Percentiles rank a stretch among this genome's conserved stretches.
Evolutionary conservation across 2,329 filamentous ascomycete genomes (phyloP).

Genomic region (Curvularia sp.): DNA sequence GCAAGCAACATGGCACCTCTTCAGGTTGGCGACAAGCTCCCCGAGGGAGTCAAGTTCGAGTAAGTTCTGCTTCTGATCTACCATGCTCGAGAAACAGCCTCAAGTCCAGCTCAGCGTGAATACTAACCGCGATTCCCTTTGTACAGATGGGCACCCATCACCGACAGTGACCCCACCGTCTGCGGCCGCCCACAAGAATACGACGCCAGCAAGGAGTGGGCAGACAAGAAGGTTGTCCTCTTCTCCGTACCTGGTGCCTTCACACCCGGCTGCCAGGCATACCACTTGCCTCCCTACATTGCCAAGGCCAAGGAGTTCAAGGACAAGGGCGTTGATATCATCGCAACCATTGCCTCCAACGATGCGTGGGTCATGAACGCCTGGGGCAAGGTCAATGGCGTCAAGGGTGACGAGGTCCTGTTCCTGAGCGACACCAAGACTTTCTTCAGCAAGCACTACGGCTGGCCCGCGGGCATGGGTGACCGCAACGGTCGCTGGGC

Average conservation of each 20-base stretch:
- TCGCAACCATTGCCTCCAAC: constrained; percentile 83
- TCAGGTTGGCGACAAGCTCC: constrained; percentile 84
- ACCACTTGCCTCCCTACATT: constrained; percentile 83
- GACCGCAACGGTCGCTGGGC: constrained; percentile 81
- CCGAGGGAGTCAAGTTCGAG: constrained; percentile 78
- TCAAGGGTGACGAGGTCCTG: constrained; percentile 75
- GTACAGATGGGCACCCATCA: constrained; percentile 76
- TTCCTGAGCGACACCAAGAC: constrained; percentile 78
- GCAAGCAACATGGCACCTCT: constrained; percentile 65
- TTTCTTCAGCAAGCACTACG: constrained; percentile 78
- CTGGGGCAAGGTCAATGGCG: constrained; percentile 86
- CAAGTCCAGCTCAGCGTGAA: background rate
- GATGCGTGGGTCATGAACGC: constrained; percentile 87
- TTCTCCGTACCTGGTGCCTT: constrained; percentile 78
- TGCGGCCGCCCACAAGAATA: constrained; percentile 82
- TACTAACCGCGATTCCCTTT: constrained; percentile 5
- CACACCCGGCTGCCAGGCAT: constrained; percentile 83
- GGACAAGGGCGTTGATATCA: constrained; percentile 81
- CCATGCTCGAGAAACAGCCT: background rate
- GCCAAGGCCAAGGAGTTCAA: constrained; percentile 73
- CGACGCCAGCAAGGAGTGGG: constrained; percentile 78
- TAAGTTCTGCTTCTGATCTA: constrained; percentile 50
- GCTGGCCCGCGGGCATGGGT: constrained; percentile 72
- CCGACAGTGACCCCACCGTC: constrained; percentile 72
- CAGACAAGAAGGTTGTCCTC: constrained; percentile 73